Percentiles rank a stretch among this genome's conserved stretches.
Conservation (phyloP, 805 yeast genomes). For the Starmera pachycereana region DNA sequence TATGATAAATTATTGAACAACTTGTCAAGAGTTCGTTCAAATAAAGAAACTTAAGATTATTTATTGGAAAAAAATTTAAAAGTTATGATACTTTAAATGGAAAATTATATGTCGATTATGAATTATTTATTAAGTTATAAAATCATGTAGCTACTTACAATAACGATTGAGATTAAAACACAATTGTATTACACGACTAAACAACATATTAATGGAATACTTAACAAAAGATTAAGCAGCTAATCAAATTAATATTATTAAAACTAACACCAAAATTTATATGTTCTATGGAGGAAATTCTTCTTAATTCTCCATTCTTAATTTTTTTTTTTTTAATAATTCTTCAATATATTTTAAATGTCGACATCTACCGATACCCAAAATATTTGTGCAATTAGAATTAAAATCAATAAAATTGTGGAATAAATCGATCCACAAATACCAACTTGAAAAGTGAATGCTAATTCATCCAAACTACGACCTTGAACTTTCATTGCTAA, state of each 20-base stretch:
- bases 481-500: constrained; percentile 33
- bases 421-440: constrained; percentile 31
- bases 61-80: too few species aligned
- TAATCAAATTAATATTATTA: too few species aligned
- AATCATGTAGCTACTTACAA: too few species aligned
- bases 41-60: constrained; percentile 15
- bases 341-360: too few species aligned
- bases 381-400: constrained; percentile 34
- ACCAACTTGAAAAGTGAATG: constrained; percentile 33
- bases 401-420: constrained; percentile 22
- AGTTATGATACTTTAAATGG: too few species aligned
- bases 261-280: constrained; percentile 48
- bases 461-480: constrained; percentile 28
- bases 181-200: too few species aligned
- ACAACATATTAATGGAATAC: too few species aligned
- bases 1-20: constrained; percentile 65
- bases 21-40: constrained; percentile 54
- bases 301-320: constrained; percentile 19
- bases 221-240: too few species aligned
- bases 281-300: constrained; percentile 33
- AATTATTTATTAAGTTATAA: too few species aligned
- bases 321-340: constrained; percentile 42
- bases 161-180: too few species aligned
- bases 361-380: too few species aligned
- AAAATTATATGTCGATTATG: too few species aligned